These are phyloP conservation scores for Bimuria novae-zelandiae DNA, from an alignment of 2,329 filamentous ascomycete species.

Conservation along the genomic window DNA sequence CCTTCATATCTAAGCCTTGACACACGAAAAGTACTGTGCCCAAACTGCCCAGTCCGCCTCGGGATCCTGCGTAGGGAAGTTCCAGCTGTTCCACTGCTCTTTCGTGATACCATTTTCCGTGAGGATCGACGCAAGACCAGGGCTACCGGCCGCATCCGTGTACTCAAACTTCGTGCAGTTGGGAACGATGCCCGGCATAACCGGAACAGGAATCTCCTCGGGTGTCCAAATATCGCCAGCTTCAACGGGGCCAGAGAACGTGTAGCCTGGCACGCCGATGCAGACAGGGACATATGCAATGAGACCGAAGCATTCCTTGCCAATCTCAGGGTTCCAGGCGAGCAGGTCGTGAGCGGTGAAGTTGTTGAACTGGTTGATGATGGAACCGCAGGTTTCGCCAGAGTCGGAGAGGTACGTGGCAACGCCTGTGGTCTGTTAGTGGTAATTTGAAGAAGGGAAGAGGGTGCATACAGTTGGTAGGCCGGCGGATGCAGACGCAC, in stretches of 20 bases:
- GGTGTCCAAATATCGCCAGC: conserved; percentile 24
- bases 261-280: conserved; percentile 31
- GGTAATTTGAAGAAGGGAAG: neutral
- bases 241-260: conserved; percentile 25
- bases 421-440: conserved; percentile 11
- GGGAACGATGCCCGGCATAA: conserved; percentile 34
- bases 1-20: conserved; percentile 18
- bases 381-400: conserved; percentile 36
- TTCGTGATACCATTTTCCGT: conserved; percentile 16
- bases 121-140: conserved; percentile 13
- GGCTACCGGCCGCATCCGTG: conserved; percentile 18
- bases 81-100: conserved; percentile 27
- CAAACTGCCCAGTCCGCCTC: conserved; percentile 17
- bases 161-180: conserved; percentile 37
- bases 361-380: conserved; percentile 37
- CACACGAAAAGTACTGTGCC: conserved; percentile 24
- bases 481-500: conserved; percentile 26
- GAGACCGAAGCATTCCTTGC: conserved; percentile 34
- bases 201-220: conserved; percentile 30
- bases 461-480: conserved; percentile 25
- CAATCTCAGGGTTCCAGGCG: conserved; percentile 41
- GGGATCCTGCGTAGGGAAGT: conserved; percentile 17
- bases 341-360: conserved; percentile 43
- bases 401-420: conserved; percentile 33
- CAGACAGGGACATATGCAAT: conserved; percentile 42